Base-by-base conservation (phyloP, 2,329 filamentous ascomycete species). In the Fusarium miscanthi region DNA sequence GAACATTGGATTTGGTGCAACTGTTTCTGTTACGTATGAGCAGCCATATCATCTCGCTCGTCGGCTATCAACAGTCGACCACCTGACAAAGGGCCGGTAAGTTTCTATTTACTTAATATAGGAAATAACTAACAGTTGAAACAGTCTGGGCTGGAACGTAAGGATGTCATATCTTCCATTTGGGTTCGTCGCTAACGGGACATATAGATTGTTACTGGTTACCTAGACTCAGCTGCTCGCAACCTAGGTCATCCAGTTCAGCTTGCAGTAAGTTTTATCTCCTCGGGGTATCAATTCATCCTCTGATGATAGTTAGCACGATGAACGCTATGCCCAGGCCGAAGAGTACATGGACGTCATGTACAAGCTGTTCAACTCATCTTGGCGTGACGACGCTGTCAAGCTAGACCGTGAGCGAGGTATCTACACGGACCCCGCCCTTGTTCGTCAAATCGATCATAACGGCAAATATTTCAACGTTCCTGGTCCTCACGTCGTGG, bases 21-120 rank as follows among this genome's bases (percentile, higher is more conserved):
- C 91, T 0, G 88, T 91, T 3, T 88, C 89, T 4, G 92, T 91
- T 3, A 92, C 90, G 0, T 93, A 93, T 67, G 91, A 93, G 76
- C 88, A 90, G 75, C 91, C 91, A 0, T 93, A 92, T 76, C 89
- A 92, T 73, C 82, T 93, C 27, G 91, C 91, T 1, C 82, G 91
- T 40, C 82, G 91, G 16, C 78, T 93, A 25, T 90, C 88, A 1
- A 93, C 91, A 0, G 84, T 92, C 0, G 91, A 93, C 75, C 91
- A 93, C 77, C 81, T 93, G 7, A 90, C 87, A 2, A 88, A 89
- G 66, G 90, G 91, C 59, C 85, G 91, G 80, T 85, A 78, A 37
- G 76, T 62, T 13, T 14, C 6, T 23, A 5, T 1, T 2, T 5
- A 6, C 8, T 5, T 2, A 1, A 5, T 23, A 2, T 3, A 3